Base-by-base conservation (phyloP, 2,329 filamentous ascomycete genomes). In the Reticulascus tulasneorum region DNA sequence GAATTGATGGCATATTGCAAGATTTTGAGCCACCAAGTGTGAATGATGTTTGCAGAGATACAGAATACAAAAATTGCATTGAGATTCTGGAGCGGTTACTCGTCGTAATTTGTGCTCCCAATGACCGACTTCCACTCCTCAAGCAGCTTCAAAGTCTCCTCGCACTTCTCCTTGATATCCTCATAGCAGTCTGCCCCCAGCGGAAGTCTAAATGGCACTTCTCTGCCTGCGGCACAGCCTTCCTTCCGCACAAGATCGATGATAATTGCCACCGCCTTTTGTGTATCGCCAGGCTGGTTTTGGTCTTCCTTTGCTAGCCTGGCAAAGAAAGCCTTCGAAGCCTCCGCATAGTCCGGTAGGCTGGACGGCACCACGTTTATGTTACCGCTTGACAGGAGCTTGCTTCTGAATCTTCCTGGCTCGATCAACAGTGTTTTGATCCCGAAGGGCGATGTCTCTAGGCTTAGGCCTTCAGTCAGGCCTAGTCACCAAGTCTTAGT, bases 221-320 rank as follows among this genome's bases (percentile, higher is more conserved):
- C 34, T 28, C 38, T 58, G 0, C 57, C 59, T 3, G 42, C 47
- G 2, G 45, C 56, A n/a, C 55, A 35, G 0, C 56, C 57, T 4
- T 69, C 71, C 11, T 74, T 64, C 10, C 70, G 60, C 1, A 71
- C 73, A 12, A 79, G 48, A 34, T 79, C 69, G 45, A 77, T 75
- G 57, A 77, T 74, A 0, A 63, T 63, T 16, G 63, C 55, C 2
- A 67, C 70, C 4, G 62, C 73, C 48, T 76, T 72, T 0, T 45
- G 44, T 4, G 72, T 66, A 40, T 78, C 72, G 4, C 73, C 72
- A 2, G 65, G 62, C 33, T 75, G 64, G 34, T 70, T 55, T n/a
- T n/a, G n/a, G n/a, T n/a, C n/a, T n/a, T n/a, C n/a, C n/a, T n/a
- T n/a, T n/a, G n/a, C n/a, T n/a, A n/a, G n/a, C n/a, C n/a, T n/a